Base-by-base conservation (phyloP, 495 filamentous ascomycete genomes). In the Neurospora sp. region DNA sequence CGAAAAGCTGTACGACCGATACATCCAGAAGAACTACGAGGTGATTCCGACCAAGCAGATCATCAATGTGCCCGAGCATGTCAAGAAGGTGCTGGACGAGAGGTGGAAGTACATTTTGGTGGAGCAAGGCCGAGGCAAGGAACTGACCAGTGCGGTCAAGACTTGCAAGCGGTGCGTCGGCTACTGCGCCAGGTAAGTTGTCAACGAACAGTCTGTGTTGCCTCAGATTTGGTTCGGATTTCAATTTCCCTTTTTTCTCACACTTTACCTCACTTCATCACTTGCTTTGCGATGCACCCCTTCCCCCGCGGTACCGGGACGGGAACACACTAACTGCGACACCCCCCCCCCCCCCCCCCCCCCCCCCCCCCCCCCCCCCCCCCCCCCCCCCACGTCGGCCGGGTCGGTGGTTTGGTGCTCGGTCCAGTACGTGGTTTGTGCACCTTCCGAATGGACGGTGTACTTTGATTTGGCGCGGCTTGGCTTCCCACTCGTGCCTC, bases 11-110 rank as follows among this genome's bases (percentile, higher is more conserved):
- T 98, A 94, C 82, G 96, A 99, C 84, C 90, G 96, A 24, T 99
- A 98, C 83, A 98, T 98, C 70, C 94, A 97, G 77, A 95, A 97
- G 59, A 92, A 93, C 81, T 99, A 98, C 85, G 96, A 98, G 73
- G 93, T 97, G 39, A 94, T 99, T 71, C 95, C 96, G 2, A 96
- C 94, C 1, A 89, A 86, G 62, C 90, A 93, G 79, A 94, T 99
- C 71, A 94, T 98, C 83, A 99, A 99, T 81, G 96, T 99, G 37
- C 96, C 96, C 13, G 89, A 89, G 72, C 91, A 92, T 77, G 94
- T 99, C 77, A 97, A 97, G 79, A 96, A 92, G 81, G 94, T 97
- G 70, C 86, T 99, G 48, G 92, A 98, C 82, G 94, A 97, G 80
- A 89, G 94, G 71, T 99, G 96, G 96, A 94, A 92, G 79, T 98